Percentiles rank a stretch among this genome's conserved stretches.
phyloP scores from a whole-genome alignment of 1,284 basidiomycete genomes.

The Fomitopsis pinicola region DNA sequence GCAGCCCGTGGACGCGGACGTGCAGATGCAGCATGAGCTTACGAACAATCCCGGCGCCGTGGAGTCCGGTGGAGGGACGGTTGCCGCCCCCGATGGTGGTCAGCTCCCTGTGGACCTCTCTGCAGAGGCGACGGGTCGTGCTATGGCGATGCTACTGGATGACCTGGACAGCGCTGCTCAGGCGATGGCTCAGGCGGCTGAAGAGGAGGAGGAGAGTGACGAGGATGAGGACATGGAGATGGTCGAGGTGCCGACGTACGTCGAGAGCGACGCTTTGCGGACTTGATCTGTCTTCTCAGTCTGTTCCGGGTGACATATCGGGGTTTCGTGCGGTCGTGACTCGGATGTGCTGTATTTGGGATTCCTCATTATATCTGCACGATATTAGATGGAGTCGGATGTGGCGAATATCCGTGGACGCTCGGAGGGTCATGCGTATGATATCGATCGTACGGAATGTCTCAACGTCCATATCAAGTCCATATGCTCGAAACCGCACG shows the following conservation, averaged over 20 bases:
- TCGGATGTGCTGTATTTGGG: too few species aligned
- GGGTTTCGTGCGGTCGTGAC: too few species aligned
- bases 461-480: too few species aligned
- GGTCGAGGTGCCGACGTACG: slow-evolving; percentile 9
- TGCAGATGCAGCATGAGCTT: neutral
- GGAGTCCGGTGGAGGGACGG: neutral
- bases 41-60: neutral
- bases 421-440: neutral
- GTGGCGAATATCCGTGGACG: too few species aligned
- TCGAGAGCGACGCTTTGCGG: slow-evolving; percentile 5
- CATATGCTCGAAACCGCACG: neutral
- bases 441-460: neutral
- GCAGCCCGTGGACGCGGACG: neutral
- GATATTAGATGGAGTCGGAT: too few species aligned
- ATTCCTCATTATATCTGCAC: too few species aligned
- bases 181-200: slow-evolving; percentile 3
- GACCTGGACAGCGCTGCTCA: neutral
- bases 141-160: neutral
- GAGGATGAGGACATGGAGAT: slow-evolving; percentile 13
- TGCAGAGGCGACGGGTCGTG: neutral
- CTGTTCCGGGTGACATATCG: neutral
- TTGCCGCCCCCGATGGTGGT: neutral
- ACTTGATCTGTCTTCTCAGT: slow-evolving; percentile 1
- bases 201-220: slow-evolving; percentile 4
- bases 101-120: neutral